phyloP scores from a whole-genome alignment of 192 early-diverging fungal species.

The Dimargaris xerosporica region DNA sequence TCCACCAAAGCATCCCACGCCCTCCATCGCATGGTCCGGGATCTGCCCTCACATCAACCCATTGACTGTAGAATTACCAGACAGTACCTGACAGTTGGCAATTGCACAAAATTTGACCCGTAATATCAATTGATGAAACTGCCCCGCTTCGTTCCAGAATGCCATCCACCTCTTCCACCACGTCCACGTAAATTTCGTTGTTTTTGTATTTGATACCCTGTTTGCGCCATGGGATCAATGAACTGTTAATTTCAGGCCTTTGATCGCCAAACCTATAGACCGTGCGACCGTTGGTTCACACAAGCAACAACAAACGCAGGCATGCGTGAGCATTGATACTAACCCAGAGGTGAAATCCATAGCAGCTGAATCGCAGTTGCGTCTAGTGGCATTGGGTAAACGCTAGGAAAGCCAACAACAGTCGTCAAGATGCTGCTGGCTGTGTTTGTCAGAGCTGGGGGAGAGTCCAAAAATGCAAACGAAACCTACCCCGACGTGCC shows the following conservation, averaged over 20 bases:
- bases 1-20: too few relatives aligned
- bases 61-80: too few relatives aligned
- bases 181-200: constrained; percentile 92
- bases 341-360: too few relatives aligned
- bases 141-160: constrained; percentile 59
- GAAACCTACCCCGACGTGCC: constrained; percentile 12
- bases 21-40: too few relatives aligned
- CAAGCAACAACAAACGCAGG: too few relatives aligned
- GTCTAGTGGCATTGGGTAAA: too few relatives aligned
- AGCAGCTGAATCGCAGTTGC: too few relatives aligned
- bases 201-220: constrained; percentile 71
- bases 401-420: too few relatives aligned
- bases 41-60: too few relatives aligned
- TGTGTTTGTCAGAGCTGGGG: too few relatives aligned
- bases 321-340: too few relatives aligned
- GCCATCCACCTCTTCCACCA: constrained; percentile 78
- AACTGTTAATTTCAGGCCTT: constrained; percentile 15
- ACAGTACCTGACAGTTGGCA: constrained; percentile 52
- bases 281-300: neutral
- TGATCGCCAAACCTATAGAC: constrained; percentile 14
- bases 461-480: neutral
- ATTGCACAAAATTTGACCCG: constrained; percentile 64
- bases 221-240: constrained; percentile 70
- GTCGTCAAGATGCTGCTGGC: too few relatives aligned
- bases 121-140: constrained; percentile 57